phyloP scores from a whole-genome alignment of 2,329 filamentous ascomycete genomes.

The Aplosporella prunicola region DNA sequence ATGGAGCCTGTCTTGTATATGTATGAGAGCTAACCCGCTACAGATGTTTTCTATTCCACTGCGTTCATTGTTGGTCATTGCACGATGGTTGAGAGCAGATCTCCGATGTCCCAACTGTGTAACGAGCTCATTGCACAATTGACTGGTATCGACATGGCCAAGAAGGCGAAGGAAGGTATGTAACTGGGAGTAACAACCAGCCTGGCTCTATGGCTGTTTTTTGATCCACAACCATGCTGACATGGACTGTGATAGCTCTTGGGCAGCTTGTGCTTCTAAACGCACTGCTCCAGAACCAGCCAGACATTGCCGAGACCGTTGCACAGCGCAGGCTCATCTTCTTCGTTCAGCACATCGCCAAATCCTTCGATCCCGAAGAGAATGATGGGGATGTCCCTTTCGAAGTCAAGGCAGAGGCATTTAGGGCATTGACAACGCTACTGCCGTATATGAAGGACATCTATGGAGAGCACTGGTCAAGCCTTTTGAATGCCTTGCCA shows the following conservation, averaged over 20 bases:
- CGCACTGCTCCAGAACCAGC: constrained; percentile 40
- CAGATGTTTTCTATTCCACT: constrained; percentile 38
- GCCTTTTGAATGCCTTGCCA: constrained; percentile 29
- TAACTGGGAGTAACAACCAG: background rate
- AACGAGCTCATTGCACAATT: constrained; percentile 53
- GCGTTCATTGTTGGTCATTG: constrained; percentile 41
- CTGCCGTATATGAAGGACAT: constrained; percentile 69
- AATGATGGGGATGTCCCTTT: constrained; percentile 37
- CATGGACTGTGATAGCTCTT: no score
- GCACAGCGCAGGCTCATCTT: constrained; percentile 65
- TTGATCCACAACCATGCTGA: no score
- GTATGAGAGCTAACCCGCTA: no score
- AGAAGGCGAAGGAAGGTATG: constrained; percentile 35
- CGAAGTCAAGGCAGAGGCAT: constrained; percentile 49
- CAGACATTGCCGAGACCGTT: constrained; percentile 39
- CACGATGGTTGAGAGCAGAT: constrained; percentile 39
- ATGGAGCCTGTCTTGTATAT: background rate
- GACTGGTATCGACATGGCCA: constrained; percentile 43
- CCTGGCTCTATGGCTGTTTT: constrained; percentile 27
- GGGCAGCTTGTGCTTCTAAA: constrained; percentile 48
- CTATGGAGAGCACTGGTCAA: constrained; percentile 80
- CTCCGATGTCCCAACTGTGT: constrained; percentile 42
- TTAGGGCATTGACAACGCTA: constrained; percentile 44
- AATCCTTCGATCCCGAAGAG: constrained; percentile 51
- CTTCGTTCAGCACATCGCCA: constrained; percentile 66